Base-by-base conservation (phyloP, 73 alveolate genomes). In the Paramecium biaurelia region DNA sequence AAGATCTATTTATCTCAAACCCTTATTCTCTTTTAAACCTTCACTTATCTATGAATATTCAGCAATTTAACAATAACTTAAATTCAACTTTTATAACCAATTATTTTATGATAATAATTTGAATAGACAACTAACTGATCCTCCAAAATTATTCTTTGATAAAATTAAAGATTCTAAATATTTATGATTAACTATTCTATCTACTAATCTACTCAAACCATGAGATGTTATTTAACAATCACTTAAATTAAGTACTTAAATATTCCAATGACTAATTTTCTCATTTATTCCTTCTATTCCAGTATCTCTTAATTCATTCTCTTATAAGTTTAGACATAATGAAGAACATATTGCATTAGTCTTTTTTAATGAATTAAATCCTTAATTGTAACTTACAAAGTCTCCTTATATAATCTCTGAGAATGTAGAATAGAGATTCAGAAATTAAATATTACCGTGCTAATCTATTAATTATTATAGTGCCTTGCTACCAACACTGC, bases 151-250 rank as follows among this genome's bases (percentile, higher is more conserved):
- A 63, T 63, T 63, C 26, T 63, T 63, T 14, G 84, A 63, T 30
- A 63, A 32, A 14, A 63, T 63, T 30, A 63, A 63, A 12, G 84
- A 63, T 26, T 30, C 84, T n/a, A 63, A n/a, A n/a, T 12, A 63
- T 26, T 7, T 23, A 63, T 63, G 84, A 24, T 63, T 63, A 2
- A 63, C 84, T 11, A 63, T 63, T 63, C 84, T 26, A 63, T 63
- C 84, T 2, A 63, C 84, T 63, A 63, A 63, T 63, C 84, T 63
- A 63, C 84, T 63, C 11, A 63, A 63, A 23, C 84, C 84, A 26
- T 63, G 84, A 2, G 84, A 63, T 23, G 84, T 63, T 26, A 63
- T 26, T 63, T 63, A 9, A 7, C 84, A 63, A 26, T 63, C 84
- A 63, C 49, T 63, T 24, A 63, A 24, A 63, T 63, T 63, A 26